Conservation (phyloP, 2,329 filamentous ascomycete genomes). For the Alternaria viburni region DNA sequence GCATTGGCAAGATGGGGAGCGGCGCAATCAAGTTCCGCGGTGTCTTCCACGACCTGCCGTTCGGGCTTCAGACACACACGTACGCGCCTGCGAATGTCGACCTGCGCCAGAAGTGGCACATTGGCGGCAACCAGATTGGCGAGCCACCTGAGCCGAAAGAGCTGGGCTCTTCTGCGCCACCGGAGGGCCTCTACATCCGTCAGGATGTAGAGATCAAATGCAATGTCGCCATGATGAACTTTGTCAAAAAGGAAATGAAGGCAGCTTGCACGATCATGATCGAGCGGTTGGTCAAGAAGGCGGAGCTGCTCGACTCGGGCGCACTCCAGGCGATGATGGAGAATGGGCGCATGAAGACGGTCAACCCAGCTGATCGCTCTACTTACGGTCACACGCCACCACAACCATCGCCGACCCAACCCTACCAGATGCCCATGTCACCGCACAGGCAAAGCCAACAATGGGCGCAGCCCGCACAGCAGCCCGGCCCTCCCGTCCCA, state of each 20-base stretch:
- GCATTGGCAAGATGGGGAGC: slow-evolving; percentile 68
- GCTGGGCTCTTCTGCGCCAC: slow-evolving; percentile 68
- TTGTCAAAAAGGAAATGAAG: slow-evolving; percentile 72
- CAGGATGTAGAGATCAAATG: slow-evolving; percentile 75
- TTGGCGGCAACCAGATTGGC: slow-evolving; percentile 72
- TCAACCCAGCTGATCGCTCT: slow-evolving; percentile 55
- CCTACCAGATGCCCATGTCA: slow-evolving; percentile 38
- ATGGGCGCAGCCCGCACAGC: slow-evolving; percentile 13
- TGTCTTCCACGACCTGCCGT: slow-evolving; percentile 75
- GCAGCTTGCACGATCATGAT: slow-evolving; percentile 72
- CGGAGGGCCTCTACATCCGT: slow-evolving; percentile 70
- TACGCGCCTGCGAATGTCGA: slow-evolving; percentile 72
- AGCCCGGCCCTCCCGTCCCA: slow-evolving; percentile 15
- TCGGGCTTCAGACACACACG: slow-evolving; percentile 74
- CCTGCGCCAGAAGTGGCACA: slow-evolving; percentile 71
- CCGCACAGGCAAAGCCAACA: slow-evolving; percentile 18
- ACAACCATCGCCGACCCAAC: slow-evolving; percentile 28
- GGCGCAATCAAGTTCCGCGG: slow-evolving; percentile 72
- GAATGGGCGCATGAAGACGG: slow-evolving; percentile 66
- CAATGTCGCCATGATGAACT: slow-evolving; percentile 68
- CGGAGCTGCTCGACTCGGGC: slow-evolving; percentile 71
- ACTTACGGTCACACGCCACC: slow-evolving; percentile 20
- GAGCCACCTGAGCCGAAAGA: slow-evolving; percentile 68
- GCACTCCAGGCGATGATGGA: slow-evolving; percentile 72
- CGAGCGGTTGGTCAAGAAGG: slow-evolving; percentile 72